Evolutionary conservation across 306 rosid genomes (phyloP).

Genomic region (Alnus glutinosa): DNA sequence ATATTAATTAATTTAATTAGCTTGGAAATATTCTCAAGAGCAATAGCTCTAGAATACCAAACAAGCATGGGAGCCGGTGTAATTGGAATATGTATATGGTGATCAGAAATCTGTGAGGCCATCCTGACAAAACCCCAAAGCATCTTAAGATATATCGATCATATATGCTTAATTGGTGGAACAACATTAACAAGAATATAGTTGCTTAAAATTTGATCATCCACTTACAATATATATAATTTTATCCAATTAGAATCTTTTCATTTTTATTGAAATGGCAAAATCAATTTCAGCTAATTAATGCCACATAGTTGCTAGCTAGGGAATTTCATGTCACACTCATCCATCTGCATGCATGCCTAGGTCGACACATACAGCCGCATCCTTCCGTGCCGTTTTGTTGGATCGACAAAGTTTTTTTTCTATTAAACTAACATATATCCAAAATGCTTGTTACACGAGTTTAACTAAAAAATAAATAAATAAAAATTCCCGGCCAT

Average conservation of each 20-base stretch:
- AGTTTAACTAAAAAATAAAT: too few species aligned
- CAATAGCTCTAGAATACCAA: not conserved
- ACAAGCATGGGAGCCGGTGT: not conserved
- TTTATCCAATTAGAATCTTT: slow-evolving; percentile 41
- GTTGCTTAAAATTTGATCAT: slow-evolving; percentile 29
- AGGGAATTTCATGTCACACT: not conserved
- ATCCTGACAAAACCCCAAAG: slow-evolving; percentile 9
- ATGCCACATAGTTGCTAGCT: slow-evolving; percentile 1
- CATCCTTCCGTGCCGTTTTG: too few species aligned
- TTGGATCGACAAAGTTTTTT: too few species aligned
- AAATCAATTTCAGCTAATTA: slow-evolving; percentile 13
- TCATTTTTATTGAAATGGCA: slow-evolving; percentile 32
- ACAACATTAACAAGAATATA: slow-evolving; percentile 36
- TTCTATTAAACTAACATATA: too few species aligned
- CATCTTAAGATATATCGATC: slow-evolving; percentile 13
- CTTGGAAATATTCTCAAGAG: not conserved
- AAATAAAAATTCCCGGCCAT: too few species aligned
- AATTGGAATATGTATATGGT: not conserved
- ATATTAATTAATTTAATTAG: not conserved
- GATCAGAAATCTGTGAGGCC: not conserved
- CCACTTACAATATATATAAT: slow-evolving; percentile 29
- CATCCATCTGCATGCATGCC: too few species aligned
- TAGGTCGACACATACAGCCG: too few species aligned
- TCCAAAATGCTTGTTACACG: too few species aligned
- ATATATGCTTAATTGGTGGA: slow-evolving; percentile 24